These are phyloP conservation scores for Pelargonium myrrhifolium DNA, from an alignment of 441 rosid species.

Conservation along the genomic window DNA sequence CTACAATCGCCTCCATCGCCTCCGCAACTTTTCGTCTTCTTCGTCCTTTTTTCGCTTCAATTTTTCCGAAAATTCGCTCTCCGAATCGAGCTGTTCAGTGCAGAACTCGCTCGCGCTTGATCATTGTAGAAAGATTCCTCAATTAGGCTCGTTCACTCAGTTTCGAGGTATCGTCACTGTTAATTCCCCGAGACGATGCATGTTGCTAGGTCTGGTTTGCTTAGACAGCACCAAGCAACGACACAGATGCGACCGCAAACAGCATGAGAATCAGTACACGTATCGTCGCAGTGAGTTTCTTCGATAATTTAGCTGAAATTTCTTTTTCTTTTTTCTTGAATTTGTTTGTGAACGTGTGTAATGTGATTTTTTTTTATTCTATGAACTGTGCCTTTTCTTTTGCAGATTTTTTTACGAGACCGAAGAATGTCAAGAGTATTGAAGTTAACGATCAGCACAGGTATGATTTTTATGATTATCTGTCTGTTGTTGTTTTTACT, in stretches of 20 bases:
- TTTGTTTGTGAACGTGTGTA: neutral
- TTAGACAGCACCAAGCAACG: conserved; percentile 19
- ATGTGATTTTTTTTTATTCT: conserved; percentile 1
- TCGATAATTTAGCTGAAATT: neutral
- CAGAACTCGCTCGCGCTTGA: neutral
- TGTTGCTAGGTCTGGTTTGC: conserved; percentile 35
- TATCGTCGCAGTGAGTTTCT: conserved; percentile 45
- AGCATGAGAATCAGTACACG: conserved; percentile 18
- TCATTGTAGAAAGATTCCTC: conserved; percentile 5
- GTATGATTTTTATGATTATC: conserved; percentile 23
- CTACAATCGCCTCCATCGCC: neutral
- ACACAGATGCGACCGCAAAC: conserved; percentile 9
- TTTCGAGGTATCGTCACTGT: conserved; percentile 25
- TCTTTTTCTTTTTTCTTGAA: neutral
- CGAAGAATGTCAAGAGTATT: conserved; percentile 66
- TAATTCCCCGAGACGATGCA: conserved; percentile 22
- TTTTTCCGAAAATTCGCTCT: neutral
- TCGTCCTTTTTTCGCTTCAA: conserved; percentile 1
- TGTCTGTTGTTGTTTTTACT: neutral
- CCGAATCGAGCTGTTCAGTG: neutral
- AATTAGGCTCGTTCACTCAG: conserved; percentile 20
- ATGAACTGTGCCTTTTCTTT: neutral
- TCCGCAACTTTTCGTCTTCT: neutral
- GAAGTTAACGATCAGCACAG: conserved; percentile 79
- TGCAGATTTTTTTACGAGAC: conserved; percentile 72